Base-by-base conservation (phyloP, 371 early-diverging fungal genomes). In the Mortierella sp. region DNA sequence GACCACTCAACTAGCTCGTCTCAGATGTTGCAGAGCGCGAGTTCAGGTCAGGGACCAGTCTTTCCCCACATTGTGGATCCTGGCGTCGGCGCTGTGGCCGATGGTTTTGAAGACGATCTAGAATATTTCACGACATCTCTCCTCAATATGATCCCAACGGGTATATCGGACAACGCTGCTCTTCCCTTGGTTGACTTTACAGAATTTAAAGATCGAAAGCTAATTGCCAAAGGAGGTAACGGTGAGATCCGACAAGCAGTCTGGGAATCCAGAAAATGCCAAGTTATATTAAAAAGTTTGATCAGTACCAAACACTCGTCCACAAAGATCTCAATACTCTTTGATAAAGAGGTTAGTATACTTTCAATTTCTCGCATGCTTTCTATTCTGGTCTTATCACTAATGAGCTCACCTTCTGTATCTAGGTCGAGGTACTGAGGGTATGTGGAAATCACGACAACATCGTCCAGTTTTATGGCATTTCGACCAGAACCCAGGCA, bases 381-480 rank as follows among this genome's bases (percentile, higher is more conserved):
- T 9, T 55, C 11, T 30, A 18, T 8, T 54, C 22, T 26, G 30
- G 18, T 2, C 9, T 11, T 22, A 3, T 47, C 28, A n/a, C 24
- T 24, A 24, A 52, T 22, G 22, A 52, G 20, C 20, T 52, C 9
- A 18, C 20, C 22, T 24, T 24, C 4, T 52, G 3, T 52, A 22
- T 52, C 18, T 24, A 52, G 24, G 52, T 52, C 20, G 52, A 22
- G 20, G 52, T 22, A 5, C 52, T 52, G 24, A 22, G 32, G 30
- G 55, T 59, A 40, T 81, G 81, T 22, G 63, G 72, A 14, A 67
- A 70, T 22, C 81, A 81, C 61, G 63, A 75, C 28, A 81, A 81
- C 57, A 62, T 81, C 52, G 81, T 81, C 20, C 76, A 70, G 57
- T 81, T 81, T 51, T 81, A 81, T 43, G 81, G 81, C 22, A 57